Evolutionary conservation across 176 grass and related monocot species (phyloP).

Genomic region (Aegilops longissima): DNA sequence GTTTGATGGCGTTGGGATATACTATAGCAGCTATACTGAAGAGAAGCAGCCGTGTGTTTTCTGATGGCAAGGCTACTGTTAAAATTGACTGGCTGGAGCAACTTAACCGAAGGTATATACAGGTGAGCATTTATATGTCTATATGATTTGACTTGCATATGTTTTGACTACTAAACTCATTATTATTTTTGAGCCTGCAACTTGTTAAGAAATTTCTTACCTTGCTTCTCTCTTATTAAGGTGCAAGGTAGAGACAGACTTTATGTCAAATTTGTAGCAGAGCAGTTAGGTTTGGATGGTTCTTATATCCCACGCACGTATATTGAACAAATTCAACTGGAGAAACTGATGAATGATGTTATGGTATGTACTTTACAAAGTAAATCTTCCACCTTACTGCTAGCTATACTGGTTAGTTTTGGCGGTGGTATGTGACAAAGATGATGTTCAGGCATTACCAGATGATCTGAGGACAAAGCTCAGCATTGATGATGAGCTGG

Average conservation of each 20-base stretch:
- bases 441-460: slow-evolving; percentile 75
- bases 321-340: slow-evolving; percentile 98
- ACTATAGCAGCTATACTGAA: slow-evolving; percentile 96
- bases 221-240: slow-evolving; percentile 37
- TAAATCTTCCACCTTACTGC: not conserved
- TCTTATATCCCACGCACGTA: slow-evolving; percentile 91
- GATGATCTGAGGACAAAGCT: slow-evolving; percentile 97
- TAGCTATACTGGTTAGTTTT: slow-evolving; percentile 22
- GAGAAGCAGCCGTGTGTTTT: slow-evolving; percentile 82
- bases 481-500: slow-evolving; percentile 88
- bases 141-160: slow-evolving; percentile 8
- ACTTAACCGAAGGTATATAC: slow-evolving; percentile 77
- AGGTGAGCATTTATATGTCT: slow-evolving; percentile 54
- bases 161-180: not conserved
- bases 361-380: slow-evolving; percentile 58
- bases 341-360: slow-evolving; percentile 96
- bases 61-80: slow-evolving; percentile 80
- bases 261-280: slow-evolving; percentile 71
- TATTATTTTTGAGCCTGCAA: not conserved
- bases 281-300: slow-evolving; percentile 82
- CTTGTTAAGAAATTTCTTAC: slow-evolving; percentile 7
- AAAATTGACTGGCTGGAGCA: slow-evolving; percentile 98
- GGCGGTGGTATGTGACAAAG: slow-evolving; percentile 22
- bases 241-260: slow-evolving; percentile 91
- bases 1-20: slow-evolving; percentile 96